Evolutionary conservation across 371 early-diverging fungal genomes (phyloP), one percentile per base, ranked within the genome.

Genomic region (Globomyces sp.): DNA sequence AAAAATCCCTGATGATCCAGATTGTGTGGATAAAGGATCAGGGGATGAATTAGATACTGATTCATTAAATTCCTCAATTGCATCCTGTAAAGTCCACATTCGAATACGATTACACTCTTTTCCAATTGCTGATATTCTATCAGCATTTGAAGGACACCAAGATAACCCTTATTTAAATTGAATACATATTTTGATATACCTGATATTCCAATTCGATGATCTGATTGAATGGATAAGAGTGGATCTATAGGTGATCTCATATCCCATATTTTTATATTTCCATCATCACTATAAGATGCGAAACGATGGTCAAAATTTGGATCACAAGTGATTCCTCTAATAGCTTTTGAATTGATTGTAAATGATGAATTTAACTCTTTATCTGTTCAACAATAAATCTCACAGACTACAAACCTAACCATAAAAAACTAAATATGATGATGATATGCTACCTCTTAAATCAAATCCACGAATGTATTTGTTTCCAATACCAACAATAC

Each of bases 221-320:
- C 67, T 43, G 71, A 48, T 37, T 68, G 66, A n/a, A 77, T 40
- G 5, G 62, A 52, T 11, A 72, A 59, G 2, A 73, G 71, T 34
- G 91, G 77, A 46, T 89, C 90, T 1, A 77, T 75, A 3, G 85
- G 66, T 55, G 87, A 89, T 41, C 93, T 80, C 41, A 78, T 69
- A 68, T 93, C 93, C 92, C 92, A 93, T n/a, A 92, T 63, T 53
- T 85, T 80, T 57, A 93, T 82, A 6, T 81, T 76, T 3, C 86
- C 86, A 63, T 90, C 89, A 11, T 88, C 90, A 0, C 86, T 84
- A 63, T 79, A 89, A 1, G 90, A 89, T 0, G 90, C 90, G 59
- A 91, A 72, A 43, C 91, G 83, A 66, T 86, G 74, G 6, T 82
- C 68, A 64, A 88, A 76, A 73, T 89, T 91, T 0, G 91, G 92